These are phyloP conservation scores for Yamadazyma kanchanaburiensis DNA, from an alignment of 1,139 yeast species.

Conservation along the genomic window DNA sequence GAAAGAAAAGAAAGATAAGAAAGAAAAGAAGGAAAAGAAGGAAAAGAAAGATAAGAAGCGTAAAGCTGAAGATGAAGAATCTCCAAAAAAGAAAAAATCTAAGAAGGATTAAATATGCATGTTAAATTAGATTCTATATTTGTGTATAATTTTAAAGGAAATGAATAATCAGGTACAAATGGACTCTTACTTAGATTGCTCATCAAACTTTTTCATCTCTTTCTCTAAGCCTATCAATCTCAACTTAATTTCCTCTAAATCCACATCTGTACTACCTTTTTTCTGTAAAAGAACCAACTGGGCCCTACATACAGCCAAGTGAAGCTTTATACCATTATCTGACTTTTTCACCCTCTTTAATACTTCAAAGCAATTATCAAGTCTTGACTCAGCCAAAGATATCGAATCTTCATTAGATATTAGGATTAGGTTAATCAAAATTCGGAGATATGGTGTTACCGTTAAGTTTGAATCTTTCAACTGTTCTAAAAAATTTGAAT, in stretches of 20 bases:
- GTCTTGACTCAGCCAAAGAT: constrained; percentile 5
- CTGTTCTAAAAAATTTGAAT: no score
- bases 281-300: constrained; percentile 1
- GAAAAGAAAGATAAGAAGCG: constrained; percentile 40
- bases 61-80: constrained; percentile 59
- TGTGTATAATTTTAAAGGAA: constrained; percentile 7
- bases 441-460: constrained; percentile 3
- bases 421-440: constrained; percentile 3
- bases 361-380: constrained; percentile 3
- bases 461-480: no score
- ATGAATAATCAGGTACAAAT: constrained; percentile 2
- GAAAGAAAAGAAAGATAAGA: constrained; percentile 63
- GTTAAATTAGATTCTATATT: constrained; percentile 2
- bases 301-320: constrained; percentile 1
- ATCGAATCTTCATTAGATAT: constrained; percentile 14
- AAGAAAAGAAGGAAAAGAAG: constrained; percentile 50
- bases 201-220: no score
- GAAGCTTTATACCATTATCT: neutral
- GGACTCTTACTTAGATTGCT: neutral
- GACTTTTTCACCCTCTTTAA: constrained; percentile 1
- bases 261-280: constrained; percentile 1
- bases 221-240: constrained; percentile 2
- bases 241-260: constrained; percentile 4
- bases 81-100: constrained; percentile 40
- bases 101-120: constrained; percentile 26